These are phyloP conservation scores for Magnaporthiopsis rhizophila DNA, from an alignment of 2,329 filamentous ascomycete genomes.

Conservation along the genomic window DNA sequence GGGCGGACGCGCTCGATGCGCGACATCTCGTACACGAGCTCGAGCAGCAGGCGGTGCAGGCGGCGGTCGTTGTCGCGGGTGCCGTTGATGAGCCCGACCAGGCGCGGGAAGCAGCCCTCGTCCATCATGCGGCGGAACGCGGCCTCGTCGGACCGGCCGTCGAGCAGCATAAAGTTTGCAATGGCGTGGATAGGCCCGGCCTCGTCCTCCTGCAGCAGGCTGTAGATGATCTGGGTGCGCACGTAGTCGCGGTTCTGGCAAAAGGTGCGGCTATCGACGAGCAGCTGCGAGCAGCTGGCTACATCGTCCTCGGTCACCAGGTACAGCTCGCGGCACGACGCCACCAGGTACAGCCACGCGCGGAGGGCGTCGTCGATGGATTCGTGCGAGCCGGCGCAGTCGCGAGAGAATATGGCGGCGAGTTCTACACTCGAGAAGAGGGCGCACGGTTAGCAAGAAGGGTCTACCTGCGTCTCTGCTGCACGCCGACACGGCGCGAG, in stretches of 20 bases:
- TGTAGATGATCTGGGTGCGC: constrained; percentile 85
- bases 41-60: constrained; percentile 73
- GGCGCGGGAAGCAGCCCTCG: constrained; percentile 73
- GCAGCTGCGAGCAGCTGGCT: constrained; percentile 67
- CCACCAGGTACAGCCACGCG: constrained; percentile 72
- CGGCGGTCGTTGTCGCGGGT: constrained; percentile 57
- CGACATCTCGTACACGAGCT: constrained; percentile 94
- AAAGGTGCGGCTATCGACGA: constrained; percentile 72
- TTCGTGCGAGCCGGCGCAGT: constrained; percentile 42
- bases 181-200: constrained; percentile 72
- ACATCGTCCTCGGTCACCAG: constrained; percentile 72
- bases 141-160: constrained; percentile 69
- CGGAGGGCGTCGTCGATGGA: constrained; percentile 78
- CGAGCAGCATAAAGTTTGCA: constrained; percentile 75
- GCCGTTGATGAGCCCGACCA: constrained; percentile 72
- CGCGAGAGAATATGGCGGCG: constrained; percentile 34
- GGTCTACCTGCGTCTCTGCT: too few relatives aligned
- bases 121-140: constrained; percentile 82
- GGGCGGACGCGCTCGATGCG: constrained; percentile 74
- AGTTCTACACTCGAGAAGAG: constrained; percentile 31
- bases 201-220: constrained; percentile 84
- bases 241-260: constrained; percentile 72
- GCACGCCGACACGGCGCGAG: too few relatives aligned
- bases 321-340: constrained; percentile 67
- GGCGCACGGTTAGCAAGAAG: neutral